Evolutionary conservation across 768 basidiomycete species (phyloP), one percentile per base, ranked within the genome.

Genomic region (Strobilomyces echinocephalus): DNA sequence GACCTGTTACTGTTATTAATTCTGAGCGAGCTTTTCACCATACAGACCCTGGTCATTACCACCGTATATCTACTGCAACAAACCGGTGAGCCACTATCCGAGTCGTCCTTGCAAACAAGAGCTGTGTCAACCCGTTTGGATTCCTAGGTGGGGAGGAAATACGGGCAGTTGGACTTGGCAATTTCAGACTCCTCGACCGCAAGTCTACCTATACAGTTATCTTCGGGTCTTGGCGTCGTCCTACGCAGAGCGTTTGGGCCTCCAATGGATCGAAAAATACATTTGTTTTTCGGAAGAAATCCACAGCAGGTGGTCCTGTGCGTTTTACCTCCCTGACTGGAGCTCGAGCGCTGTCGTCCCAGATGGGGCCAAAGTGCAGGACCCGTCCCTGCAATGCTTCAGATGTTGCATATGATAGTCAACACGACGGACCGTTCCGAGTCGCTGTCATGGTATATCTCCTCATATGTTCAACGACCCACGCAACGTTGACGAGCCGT

Each of bases 401-500:
- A 52, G 12, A 52, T 52, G 44, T 52, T 5, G 44, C 51, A 3
- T 52, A 52, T 16, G 30, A 39, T 18, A 58, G 60, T 7, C 30
- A 60, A 20, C 18, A 52, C 1, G 30, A 59, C 10, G 63, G 60
- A 6, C 33, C 64, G 5, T 65, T 65, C 46, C 52, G 31, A 1
- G 61, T 59, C 8, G 62, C 45, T 26, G 28, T 62, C 35, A 60
- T 63, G 62, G 60, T 63, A 50, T 18, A 28, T 2, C 24, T 31
- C 10, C 8, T 8, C 6, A n/a, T 1, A 12, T 18, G 26, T 8
- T 6, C 26, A 4, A 21, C 26, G 9, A 15, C 3, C 10, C 28
- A 8, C 8, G 28, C 4, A 28, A 4, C 28, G 28, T 28, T 28
- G 8, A 28, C 4, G 4, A 28, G 28, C 4, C 8, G 28, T 28